These are phyloP conservation scores for Vanderwaltozyma verrucispora DNA, from an alignment of 805 yeast genomes.

Conservation along the genomic window DNA sequence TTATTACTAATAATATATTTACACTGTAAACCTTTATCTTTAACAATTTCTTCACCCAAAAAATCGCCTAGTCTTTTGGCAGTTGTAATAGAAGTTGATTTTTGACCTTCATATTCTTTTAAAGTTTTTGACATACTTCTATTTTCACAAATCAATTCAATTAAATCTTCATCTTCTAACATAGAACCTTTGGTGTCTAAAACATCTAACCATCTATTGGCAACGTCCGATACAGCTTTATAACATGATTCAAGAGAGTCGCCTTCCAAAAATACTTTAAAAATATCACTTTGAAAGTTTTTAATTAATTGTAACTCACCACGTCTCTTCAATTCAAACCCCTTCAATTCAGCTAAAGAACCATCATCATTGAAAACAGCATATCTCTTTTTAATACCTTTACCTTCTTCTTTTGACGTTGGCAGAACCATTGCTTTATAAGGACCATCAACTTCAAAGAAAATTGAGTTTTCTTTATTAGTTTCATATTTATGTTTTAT, in stretches of 20 bases:
- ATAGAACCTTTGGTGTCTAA: conserved; percentile 76
- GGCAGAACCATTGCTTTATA: conserved; percentile 96
- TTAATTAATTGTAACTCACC: conserved; percentile 92
- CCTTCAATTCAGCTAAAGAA: conserved; percentile 86
- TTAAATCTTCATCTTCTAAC: conserved; percentile 87
- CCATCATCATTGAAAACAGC: conserved; percentile 97
- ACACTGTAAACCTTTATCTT: conserved; percentile 92
- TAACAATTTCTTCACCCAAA: conserved; percentile 91
- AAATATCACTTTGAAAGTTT: conserved; percentile 90
- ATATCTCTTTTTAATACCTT: conserved; percentile 89
- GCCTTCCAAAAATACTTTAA: conserved; percentile 86
- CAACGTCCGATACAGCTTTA: conserved; percentile 80
- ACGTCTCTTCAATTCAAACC: conserved; percentile 92
- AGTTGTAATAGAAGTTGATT: conserved; percentile 92
- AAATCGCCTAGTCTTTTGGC: conserved; percentile 91
- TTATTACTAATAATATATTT: conserved; percentile 80
- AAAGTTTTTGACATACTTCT: conserved; percentile 89
- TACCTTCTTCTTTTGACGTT: conserved; percentile 94
- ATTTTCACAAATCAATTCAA: conserved; percentile 92
- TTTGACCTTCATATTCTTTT: conserved; percentile 80
- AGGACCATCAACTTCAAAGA: conserved; percentile 98
- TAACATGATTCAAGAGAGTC: conserved; percentile 70
- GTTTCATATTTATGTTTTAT: conserved; percentile 59
- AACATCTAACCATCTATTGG: conserved; percentile 93
- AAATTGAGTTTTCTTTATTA: conserved; percentile 83